Base-by-base conservation (phyloP, 208 protist genomes). In the Jaenimonas drosophilae region DNA sequence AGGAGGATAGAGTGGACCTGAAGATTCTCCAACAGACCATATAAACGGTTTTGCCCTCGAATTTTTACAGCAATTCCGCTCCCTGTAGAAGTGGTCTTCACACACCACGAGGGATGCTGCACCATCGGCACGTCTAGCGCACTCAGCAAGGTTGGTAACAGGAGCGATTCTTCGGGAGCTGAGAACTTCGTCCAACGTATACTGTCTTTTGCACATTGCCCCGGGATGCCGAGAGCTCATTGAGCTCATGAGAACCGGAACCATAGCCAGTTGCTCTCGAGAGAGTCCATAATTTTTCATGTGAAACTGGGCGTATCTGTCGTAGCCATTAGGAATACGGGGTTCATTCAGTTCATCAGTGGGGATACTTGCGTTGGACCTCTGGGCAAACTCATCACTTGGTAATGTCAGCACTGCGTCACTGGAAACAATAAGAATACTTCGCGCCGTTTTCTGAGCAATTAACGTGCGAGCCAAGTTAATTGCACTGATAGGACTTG, bases 231-330 rank as follows among this genome's bases (percentile, higher is more conserved):
- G 62, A 32, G 64, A 45, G 9, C 72, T 56, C 69, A 77, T 76
- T 29, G 49, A 45, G 31, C 72, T 80, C 74, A 85, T 82, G 19
- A 88, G 44, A 6, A 79, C 79, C 19, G 75, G 64, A 4, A 77
- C 72, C 79, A 88, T 88, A 0, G 79, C 75, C 11, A 88, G 54
- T 43, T 88, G 75, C 55, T 88, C 75, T 5, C 79, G 79, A 12
- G 19, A 70, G 32, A 88, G 21, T 1, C 72, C 71, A 42, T 78
- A 79, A 24, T 43, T 63, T 42, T 53, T 39, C 75, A 88, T 84
- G 25, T 84, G 69, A 70, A 70, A 88, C 60, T 71, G 75, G 3
- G 79, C 79, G 44, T 77, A 73, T 12, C 63, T 47, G 56, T 88
- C 79, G 41, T 88, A 88, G 21, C 75, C 73, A 48, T 85, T 23